phyloP scores from a whole-genome alignment of 108 stramenopile species.

The Fragilariopsis cylindrus region DNA sequence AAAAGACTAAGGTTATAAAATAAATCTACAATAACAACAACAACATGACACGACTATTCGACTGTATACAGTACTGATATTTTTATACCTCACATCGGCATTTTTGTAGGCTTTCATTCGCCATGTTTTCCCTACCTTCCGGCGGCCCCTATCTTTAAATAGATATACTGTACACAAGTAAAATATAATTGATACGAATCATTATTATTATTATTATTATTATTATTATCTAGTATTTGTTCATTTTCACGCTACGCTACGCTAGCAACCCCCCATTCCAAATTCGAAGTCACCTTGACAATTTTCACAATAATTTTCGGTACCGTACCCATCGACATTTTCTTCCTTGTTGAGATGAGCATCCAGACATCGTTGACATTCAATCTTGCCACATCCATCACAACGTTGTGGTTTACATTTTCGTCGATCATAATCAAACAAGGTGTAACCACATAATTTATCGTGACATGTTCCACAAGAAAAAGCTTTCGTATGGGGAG shows the following conservation, averaged over 20 bases:
- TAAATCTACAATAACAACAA: too few relatives aligned
- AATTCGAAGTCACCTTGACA: slow-evolving; percentile 3
- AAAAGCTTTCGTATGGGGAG: not conserved
- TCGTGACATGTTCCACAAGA: not conserved
- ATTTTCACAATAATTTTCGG: not conserved
- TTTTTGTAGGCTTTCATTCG: too few relatives aligned
- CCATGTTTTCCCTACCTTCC: too few relatives aligned
- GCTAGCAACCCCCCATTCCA: slow-evolving; percentile 9
- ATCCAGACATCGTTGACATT: not conserved
- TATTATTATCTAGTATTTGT: too few relatives aligned
- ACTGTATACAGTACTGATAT: too few relatives aligned
- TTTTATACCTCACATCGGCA: too few relatives aligned
- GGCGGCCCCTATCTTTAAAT: too few relatives aligned
- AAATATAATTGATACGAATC: too few relatives aligned
- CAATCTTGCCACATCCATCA: not conserved
- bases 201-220: too few relatives aligned
- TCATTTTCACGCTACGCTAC: not conserved
- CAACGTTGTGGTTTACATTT: not conserved
- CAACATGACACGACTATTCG: too few relatives aligned
- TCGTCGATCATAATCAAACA: not conserved
- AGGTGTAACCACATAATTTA: not conserved
- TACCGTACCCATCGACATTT: not conserved
- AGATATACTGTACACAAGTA: too few relatives aligned
- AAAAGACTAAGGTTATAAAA: too few relatives aligned
- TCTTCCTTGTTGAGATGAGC: not conserved